These are phyloP conservation scores for Chrysochromulina tobinii DNA, from an alignment of 78 protist genomes.

Conservation along the genomic window DNA sequence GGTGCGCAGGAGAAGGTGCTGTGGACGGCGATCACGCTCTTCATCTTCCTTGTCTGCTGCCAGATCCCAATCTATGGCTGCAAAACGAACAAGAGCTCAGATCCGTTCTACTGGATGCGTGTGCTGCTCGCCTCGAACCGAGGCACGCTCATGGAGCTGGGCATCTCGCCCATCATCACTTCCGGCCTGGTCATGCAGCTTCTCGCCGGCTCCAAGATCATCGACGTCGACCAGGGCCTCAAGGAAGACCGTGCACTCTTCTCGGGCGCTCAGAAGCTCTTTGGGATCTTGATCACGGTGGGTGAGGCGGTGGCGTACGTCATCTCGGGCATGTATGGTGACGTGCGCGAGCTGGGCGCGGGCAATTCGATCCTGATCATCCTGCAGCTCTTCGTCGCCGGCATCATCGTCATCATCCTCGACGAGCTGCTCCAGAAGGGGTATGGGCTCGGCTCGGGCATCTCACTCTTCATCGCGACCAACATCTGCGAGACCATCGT, in stretches of 20 bases:
- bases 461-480: constrained; percentile 99
- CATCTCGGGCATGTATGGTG: constrained; percentile 97
- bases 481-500: constrained; percentile 99
- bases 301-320: constrained; percentile 96
- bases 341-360: constrained; percentile 88
- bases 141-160: constrained; percentile 99
- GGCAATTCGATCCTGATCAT: constrained; percentile 91
- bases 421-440: constrained; percentile 99
- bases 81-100: constrained; percentile 79
- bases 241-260: constrained; percentile 76
- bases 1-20: constrained; percentile 83
- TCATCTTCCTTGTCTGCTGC: constrained; percentile 97
- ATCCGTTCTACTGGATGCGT: constrained; percentile 99
- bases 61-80: constrained; percentile 98
- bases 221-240: constrained; percentile 92
- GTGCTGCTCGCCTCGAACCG: constrained; percentile 98
- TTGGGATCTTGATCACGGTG: constrained; percentile 94
- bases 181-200: constrained; percentile 94
- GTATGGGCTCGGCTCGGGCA: constrained; percentile 99
- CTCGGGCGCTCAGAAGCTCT: constrained; percentile 56
- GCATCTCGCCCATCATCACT: constrained; percentile 98
- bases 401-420: constrained; percentile 92
- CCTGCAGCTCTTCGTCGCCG: constrained; percentile 95
- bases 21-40: constrained; percentile 95
- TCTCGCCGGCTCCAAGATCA: constrained; percentile 94